Evolutionary conservation across 352 stramenopile genomes (phyloP).

Genomic region (Globisporangium barbulae): DNA sequence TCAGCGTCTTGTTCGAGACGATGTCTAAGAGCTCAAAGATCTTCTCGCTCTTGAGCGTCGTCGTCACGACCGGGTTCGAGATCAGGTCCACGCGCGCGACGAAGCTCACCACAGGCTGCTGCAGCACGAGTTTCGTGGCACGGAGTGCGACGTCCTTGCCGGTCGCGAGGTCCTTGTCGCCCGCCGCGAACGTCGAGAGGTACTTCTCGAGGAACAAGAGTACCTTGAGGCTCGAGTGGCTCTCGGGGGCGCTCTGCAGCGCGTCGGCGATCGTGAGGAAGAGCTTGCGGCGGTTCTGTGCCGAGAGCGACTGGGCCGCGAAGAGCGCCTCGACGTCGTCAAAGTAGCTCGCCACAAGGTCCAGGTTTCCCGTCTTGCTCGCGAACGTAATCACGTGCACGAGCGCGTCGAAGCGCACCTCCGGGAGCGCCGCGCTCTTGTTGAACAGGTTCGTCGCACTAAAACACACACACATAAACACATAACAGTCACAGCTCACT

Average conservation of each 20-base stretch:
- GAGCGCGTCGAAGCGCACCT: constrained; percentile 69
- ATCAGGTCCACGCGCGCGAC: constrained; percentile 87
- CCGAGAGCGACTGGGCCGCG: constrained; percentile 34
- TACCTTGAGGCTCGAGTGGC: constrained; percentile 46
- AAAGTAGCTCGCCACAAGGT: constrained; percentile 71
- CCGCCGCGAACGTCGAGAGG: constrained; percentile 49
- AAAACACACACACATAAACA: constrained; percentile 1
- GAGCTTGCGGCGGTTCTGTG: constrained; percentile 51
- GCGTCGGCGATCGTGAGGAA: constrained; percentile 73
- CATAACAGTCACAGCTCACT: neutral
- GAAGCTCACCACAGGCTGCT: constrained; percentile 90
- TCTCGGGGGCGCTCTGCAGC: constrained; percentile 27
- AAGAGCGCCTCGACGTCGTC: constrained; percentile 60
- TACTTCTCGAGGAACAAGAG: constrained; percentile 79
- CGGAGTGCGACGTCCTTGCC: constrained; percentile 80
- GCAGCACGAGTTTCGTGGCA: constrained; percentile 81
- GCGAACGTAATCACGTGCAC: constrained; percentile 59
- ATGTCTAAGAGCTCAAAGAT: constrained; percentile 90
- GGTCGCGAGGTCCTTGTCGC: constrained; percentile 48
- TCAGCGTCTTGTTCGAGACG: constrained; percentile 90
- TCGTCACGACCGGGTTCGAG: constrained; percentile 69
- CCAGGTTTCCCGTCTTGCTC: constrained; percentile 47
- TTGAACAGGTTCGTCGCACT: constrained; percentile 75
- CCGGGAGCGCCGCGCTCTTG: constrained; percentile 50
- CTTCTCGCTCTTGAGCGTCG: constrained; percentile 63